Evolutionary conservation across 495 filamentous ascomycete species (phyloP).

Genomic region (Xylaria scruposa): DNA sequence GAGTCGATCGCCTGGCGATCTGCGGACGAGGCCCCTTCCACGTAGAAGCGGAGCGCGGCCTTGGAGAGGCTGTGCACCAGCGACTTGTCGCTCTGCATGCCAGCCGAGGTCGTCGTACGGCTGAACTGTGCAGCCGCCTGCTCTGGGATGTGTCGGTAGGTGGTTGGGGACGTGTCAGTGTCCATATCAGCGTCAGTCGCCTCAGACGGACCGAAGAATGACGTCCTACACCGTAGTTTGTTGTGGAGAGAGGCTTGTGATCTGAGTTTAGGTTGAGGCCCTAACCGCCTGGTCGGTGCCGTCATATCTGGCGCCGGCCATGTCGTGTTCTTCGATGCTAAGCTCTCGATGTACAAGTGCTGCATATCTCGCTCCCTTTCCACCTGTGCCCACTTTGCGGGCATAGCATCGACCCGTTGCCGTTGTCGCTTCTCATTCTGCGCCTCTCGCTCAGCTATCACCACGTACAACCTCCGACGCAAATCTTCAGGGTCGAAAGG

Average conservation of each 20-base stretch:
- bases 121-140: slow-evolving; percentile 57
- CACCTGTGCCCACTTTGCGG: slow-evolving; percentile 27
- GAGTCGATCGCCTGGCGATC: slow-evolving; percentile 26
- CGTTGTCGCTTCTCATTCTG: slow-evolving; percentile 31
- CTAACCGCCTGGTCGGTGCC: slow-evolving; percentile 20
- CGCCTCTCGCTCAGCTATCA: slow-evolving; percentile 52
- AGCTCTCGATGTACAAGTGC: slow-evolving; percentile 11
- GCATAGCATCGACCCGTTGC: slow-evolving; percentile 25
- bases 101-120: slow-evolving; percentile 51
- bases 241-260: slow-evolving; percentile 34
- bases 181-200: not conserved
- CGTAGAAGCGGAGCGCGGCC: slow-evolving; percentile 44
- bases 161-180: not conserved
- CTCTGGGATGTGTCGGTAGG: slow-evolving; percentile 49
- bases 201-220: slow-evolving; percentile 10
- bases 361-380: slow-evolving; percentile 30
- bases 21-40: slow-evolving; percentile 29
- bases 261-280: slow-evolving; percentile 24
- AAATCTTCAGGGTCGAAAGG: slow-evolving; percentile 60
- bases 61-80: slow-evolving; percentile 49
- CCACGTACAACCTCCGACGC: slow-evolving; percentile 50
- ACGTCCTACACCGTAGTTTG: slow-evolving; percentile 30
- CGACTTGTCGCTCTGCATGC: slow-evolving; percentile 41
- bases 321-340: slow-evolving; percentile 27
- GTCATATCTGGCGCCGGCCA: slow-evolving; percentile 15